These are phyloP conservation scores for Avena eriantha DNA, from an alignment of 176 grass and related monocot species.

Conservation along the genomic window DNA sequence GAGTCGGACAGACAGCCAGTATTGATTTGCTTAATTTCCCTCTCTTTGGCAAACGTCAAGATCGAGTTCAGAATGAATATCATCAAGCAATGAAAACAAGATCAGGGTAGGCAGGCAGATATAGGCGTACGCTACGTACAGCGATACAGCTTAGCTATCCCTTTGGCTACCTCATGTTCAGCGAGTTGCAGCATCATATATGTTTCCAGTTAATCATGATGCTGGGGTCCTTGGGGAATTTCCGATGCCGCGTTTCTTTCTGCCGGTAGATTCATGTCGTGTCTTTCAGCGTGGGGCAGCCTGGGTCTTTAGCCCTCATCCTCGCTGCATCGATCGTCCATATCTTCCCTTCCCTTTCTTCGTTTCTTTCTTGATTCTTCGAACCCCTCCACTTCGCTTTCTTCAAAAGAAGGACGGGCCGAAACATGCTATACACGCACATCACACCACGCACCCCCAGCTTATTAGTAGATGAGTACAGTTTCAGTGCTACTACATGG, in stretches of 20 bases:
- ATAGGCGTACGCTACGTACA: no score
- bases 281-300: constrained; percentile 7
- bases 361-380: background rate
- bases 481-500: background rate
- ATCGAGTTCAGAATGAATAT: no score
- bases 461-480: background rate
- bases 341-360: background rate
- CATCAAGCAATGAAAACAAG: no score
- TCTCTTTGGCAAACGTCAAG: background rate
- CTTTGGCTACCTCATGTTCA: no score
- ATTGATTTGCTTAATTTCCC: background rate
- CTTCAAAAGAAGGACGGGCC: background rate
- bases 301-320: background rate
- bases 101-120: background rate
- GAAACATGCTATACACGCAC: background rate
- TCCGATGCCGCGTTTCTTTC: constrained; percentile 4
- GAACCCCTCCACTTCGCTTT: constrained; percentile 10
- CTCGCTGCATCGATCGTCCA: background rate
- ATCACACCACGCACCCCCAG: background rate
- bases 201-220: background rate
- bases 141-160: no score
- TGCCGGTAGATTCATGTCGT: constrained; percentile 28
- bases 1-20: background rate
- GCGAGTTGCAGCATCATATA: no score
- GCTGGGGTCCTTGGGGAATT: background rate